Evolutionary conservation across 129 eudicot genomes (phyloP), one percentile per base, ranked within the genome.

Genomic region (Daucus carota): DNA sequence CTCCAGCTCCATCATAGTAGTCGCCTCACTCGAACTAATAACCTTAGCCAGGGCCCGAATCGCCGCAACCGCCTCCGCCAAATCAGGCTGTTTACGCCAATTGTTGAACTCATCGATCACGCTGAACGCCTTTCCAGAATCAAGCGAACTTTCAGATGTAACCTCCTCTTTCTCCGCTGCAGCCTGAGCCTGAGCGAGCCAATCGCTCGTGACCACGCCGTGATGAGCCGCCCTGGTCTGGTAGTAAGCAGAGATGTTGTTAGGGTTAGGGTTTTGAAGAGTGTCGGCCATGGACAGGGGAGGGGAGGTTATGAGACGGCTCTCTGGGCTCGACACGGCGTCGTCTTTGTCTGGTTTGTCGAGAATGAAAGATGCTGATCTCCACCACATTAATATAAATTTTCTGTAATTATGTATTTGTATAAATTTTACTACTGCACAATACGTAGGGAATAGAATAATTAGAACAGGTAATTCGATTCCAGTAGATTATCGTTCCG

Each of bases 21-120:
- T 89, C 17, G 97, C 97, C 63, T 84, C 81, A 36, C 97, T 94
- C 5, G 90, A 84, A 79, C 97, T 78, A 75, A 94, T 94, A 32
- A 91, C 97, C 26, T 96, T 87, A 33, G 98, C 97, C 81, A 94
- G 60, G 28, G 98, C 98, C 96, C 96, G 88, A 43, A 89, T 89
- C 17, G 98, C 98, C 24, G 98, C 98, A 29, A 94, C 98, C 0
- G 98, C 97, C 85, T 94, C 98, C 8, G 98, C 98, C 81, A 94
- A 70, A 73, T 94, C 93, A 46, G 98, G 92, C 79, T 91, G 98
- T 50, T 87, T 91, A 54, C 96, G 75, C 96, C 91, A 93, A 29
- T 62, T 86, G 32, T 93, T 88, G 18, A 93, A 93, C 80, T 90
- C 96, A 11, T 86, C 95, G n/a, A 93, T 81, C 54, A 93, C 95